Base-by-base conservation (phyloP, 202 grass and related monocot genomes). In the Miscanthus sacchariflorus region DNA sequence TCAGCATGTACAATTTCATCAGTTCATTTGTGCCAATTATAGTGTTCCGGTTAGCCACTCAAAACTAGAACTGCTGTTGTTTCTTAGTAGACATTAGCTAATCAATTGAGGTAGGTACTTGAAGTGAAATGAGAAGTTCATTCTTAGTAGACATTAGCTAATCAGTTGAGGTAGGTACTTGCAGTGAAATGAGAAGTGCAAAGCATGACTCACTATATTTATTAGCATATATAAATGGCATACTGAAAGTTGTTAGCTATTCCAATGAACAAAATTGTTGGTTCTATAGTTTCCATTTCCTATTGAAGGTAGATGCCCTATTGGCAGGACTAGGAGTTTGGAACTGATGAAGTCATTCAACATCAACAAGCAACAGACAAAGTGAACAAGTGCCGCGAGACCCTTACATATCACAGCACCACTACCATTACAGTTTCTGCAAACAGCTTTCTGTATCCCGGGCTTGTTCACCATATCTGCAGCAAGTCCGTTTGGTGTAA, bases 341-440 rank as follows among this genome's bases (percentile, higher is more conserved):
- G 46, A 33, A 58, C 14, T 28, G 39, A 33, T 19, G 10, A 27
- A 58, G 15, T 13, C 11, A 87, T 23, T 68, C 18, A 74, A 40
- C 15, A 82, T 73, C 9, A 61, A 45, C 15, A 74, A 83, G 65
- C 27, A 56, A 72, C 15, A 52, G 6, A 69, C 2, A 30, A 72
- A 68, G 63, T 28, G 21, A 77, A 36, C 40, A 17, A 88, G 23
- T 33, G 19, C 74, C 15, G 24, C 0, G 24, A 76, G 65, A 67
- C 12, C 23, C 90, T 95, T 87, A 98, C 96, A 98, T 91, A 98
- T 84, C 63, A 98, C 79, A 89, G 90, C 93, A 52, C 96, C 93
- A 4, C 84, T 92, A 36, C 96, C 96, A 0, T 42, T 76, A 74
- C 96, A 98, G 74, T 98, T 98, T 28, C 87, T 72, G 89, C 96